Conservation (phyloP, 2,329 filamentous ascomycete species). For the Xylaria sp. region DNA sequence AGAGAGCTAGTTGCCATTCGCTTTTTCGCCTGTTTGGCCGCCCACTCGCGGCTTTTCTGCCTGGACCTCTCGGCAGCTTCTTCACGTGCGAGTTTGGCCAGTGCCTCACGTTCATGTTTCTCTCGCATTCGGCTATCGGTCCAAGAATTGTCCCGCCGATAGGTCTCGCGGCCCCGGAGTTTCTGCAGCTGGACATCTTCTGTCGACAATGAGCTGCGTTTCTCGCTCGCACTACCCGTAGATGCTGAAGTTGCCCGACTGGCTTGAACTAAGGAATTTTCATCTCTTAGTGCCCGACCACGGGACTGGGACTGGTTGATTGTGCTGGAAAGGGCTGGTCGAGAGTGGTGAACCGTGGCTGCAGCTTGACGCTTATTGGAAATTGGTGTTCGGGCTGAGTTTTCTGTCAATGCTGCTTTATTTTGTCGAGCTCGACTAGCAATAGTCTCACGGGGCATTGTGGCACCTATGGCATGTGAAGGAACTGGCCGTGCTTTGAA, state of each 20-base stretch:
- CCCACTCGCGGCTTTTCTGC: constrained; percentile 69
- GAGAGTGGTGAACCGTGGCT: constrained; percentile 43
- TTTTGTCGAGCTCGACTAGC: constrained; percentile 67
- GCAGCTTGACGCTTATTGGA: constrained; percentile 48
- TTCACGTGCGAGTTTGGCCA: constrained; percentile 66
- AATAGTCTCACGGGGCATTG: constrained; percentile 65
- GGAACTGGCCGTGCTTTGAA: constrained; percentile 72
- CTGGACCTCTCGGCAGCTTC: constrained; percentile 71
- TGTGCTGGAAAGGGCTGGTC: constrained; percentile 48
- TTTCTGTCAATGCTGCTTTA: constrained; percentile 50
- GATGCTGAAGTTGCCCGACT: constrained; percentile 60
- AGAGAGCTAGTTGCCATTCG: constrained; percentile 46
- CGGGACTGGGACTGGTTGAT: constrained; percentile 47
- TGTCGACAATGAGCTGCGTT: constrained; percentile 61
- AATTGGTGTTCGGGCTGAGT: constrained; percentile 38
- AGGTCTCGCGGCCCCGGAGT: constrained; percentile 64
- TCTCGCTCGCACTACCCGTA: constrained; percentile 56
- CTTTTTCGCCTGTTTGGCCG: constrained; percentile 65
- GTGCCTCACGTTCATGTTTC: constrained; percentile 64
- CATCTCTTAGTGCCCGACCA: constrained; percentile 43
- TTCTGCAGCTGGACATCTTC: constrained; percentile 64
- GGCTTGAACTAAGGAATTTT: constrained; percentile 31
- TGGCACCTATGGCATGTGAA: constrained; percentile 54
- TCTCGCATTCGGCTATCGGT: constrained; percentile 63
- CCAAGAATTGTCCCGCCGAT: constrained; percentile 62